Evolutionary conservation across 495 filamentous ascomycete species (phyloP).

Genomic region (Hyaloscypha finlandica): DNA sequence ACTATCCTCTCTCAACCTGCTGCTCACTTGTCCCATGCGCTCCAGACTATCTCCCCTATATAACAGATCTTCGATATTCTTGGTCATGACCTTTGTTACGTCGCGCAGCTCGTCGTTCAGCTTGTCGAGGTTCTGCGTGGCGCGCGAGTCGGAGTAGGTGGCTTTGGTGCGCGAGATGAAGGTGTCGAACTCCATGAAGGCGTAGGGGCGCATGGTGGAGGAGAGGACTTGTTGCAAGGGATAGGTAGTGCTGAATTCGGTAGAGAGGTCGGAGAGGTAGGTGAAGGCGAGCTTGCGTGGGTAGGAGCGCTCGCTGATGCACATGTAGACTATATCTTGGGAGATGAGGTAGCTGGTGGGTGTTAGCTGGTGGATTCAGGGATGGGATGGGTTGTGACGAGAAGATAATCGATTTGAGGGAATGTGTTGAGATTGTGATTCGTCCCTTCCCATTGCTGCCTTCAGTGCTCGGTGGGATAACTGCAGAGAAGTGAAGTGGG

Average conservation of each 20-base stretch:
- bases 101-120: slow-evolving; percentile 92
- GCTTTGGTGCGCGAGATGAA: slow-evolving; percentile 93
- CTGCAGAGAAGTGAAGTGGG: too few species aligned
- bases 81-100: slow-evolving; percentile 99
- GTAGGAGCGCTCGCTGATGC: slow-evolving; percentile 90
- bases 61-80: slow-evolving; percentile 98
- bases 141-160: slow-evolving; percentile 91
- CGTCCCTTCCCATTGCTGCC: background rate
- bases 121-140: slow-evolving; percentile 78
- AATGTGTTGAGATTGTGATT: background rate
- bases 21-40: slow-evolving; percentile 94
- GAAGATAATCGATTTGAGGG: background rate
- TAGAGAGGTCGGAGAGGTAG: slow-evolving; percentile 88
- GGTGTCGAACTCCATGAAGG: slow-evolving; percentile 96
- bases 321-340: slow-evolving; percentile 81
- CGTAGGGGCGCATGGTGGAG: slow-evolving; percentile 82
- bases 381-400: background rate
- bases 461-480: too few species aligned
- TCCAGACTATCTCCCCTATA: slow-evolving; percentile 95
- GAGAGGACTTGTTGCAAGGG: slow-evolving; percentile 67
- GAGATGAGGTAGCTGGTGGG: slow-evolving; percentile 77
- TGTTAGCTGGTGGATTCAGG: background rate
- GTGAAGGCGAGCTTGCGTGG: slow-evolving; percentile 98
- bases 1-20: slow-evolving; percentile 83
- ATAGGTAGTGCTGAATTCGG: slow-evolving; percentile 91